These are phyloP conservation scores for Oemleria cerasiformis DNA, from an alignment of 306 rosid species.

Conservation along the genomic window DNA sequence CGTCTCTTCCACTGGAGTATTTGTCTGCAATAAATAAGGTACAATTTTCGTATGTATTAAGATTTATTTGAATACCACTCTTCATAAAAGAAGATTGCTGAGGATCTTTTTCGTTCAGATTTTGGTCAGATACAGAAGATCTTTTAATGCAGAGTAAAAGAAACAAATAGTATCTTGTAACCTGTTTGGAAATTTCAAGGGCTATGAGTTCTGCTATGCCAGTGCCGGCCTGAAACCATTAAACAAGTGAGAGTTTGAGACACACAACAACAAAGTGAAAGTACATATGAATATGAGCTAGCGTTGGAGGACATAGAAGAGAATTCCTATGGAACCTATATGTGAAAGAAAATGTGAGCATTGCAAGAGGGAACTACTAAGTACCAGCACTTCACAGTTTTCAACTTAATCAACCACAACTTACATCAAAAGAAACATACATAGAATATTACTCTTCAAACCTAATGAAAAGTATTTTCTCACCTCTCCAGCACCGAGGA, in stretches of 20 bases:
- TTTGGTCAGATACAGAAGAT: too few relatives aligned
- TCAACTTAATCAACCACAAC: not conserved
- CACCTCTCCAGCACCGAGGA: constrained; percentile 99
- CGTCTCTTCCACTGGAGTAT: constrained; percentile 64
- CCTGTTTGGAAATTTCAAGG: constrained; percentile 89
- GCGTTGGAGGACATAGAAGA: not conserved
- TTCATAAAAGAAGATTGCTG: not conserved
- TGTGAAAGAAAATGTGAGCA: too few relatives aligned
- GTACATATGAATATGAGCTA: not conserved
- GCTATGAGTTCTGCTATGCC: constrained; percentile 98
- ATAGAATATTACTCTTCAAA: not conserved
- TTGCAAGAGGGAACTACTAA: not conserved
- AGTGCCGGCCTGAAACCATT: constrained; percentile 90
- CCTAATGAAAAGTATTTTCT: constrained; percentile 3
- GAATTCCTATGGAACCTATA: not conserved
- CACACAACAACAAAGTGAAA: constrained; percentile 19
- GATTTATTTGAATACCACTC: constrained; percentile 1
- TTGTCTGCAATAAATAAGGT: constrained; percentile 56
- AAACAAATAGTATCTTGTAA: constrained; percentile 26
- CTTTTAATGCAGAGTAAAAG: not conserved
- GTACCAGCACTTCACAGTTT: not conserved
- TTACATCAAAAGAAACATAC: not conserved
- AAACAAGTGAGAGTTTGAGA: constrained; percentile 23
- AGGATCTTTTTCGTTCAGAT: not conserved
- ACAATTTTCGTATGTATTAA: constrained; percentile 5